Percentiles rank a stretch among this genome's conserved stretches.
These are phyloP conservation scores for Pisolithus tinctorius DNA, from an alignment of 768 basidiomycete species.

Conservation along the genomic window DNA sequence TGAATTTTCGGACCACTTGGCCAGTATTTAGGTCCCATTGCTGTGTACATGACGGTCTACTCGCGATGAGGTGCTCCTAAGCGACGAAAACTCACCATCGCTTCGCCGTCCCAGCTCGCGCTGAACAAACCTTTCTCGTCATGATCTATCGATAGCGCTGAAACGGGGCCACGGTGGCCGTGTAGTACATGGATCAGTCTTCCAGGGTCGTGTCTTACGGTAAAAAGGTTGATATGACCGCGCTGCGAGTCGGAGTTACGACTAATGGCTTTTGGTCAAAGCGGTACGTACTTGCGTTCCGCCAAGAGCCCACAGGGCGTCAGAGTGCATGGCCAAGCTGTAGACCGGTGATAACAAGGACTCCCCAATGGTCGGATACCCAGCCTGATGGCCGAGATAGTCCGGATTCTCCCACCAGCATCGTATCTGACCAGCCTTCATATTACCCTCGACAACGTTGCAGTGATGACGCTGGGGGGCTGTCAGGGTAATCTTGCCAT, in stretches of 20 bases:
- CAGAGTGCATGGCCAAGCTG: slow-evolving; percentile 85
- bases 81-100: slow-evolving; percentile 51
- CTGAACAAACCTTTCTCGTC: slow-evolving; percentile 85
- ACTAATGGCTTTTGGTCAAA: slow-evolving; percentile 9
- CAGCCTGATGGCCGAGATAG: slow-evolving; percentile 12
- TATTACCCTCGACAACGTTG: slow-evolving; percentile 85
- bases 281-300: slow-evolving; percentile 68
- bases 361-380: slow-evolving; percentile 41
- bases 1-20: slow-evolving; percentile 66
- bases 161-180: slow-evolving; percentile 78
- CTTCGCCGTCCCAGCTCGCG: slow-evolving; percentile 92
- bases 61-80: background rate
- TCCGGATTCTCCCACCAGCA: slow-evolving; percentile 86
- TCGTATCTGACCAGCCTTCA: slow-evolving; percentile 81
- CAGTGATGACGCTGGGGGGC: slow-evolving; percentile 86
- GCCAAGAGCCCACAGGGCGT: slow-evolving; percentile 87
- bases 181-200: slow-evolving; percentile 54
- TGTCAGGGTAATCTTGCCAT: slow-evolving; percentile 80
- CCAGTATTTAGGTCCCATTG: slow-evolving; percentile 99
- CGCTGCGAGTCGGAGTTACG: slow-evolving; percentile 38
- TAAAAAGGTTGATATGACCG: slow-evolving; percentile 91
- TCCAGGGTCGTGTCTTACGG: slow-evolving; percentile 89
- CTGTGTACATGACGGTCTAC: slow-evolving; percentile 34
- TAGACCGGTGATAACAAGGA: slow-evolving; percentile 66
- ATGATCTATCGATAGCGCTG: slow-evolving; percentile 72